A percentile compares a stretch with the other conserved stretches of the same genome.
These are phyloP conservation scores for Mycotypha africana DNA, from an alignment of 371 early-diverging fungal genomes.

Conservation along the genomic window DNA sequence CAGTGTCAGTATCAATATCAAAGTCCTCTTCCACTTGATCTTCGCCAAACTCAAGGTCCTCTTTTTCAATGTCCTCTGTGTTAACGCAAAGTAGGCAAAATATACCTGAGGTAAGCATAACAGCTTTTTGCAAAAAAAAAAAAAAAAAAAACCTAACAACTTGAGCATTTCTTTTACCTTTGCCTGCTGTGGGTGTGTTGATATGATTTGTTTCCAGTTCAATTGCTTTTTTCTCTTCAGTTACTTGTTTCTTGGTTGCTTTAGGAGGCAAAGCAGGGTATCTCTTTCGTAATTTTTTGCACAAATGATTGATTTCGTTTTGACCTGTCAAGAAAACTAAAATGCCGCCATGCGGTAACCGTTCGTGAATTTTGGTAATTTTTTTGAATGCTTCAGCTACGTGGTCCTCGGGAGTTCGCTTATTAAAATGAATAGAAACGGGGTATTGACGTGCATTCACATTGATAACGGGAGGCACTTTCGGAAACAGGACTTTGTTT, in stretches of 20 bases:
- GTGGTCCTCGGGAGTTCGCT: slow-evolving; percentile 64
- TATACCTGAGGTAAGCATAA: too few species aligned
- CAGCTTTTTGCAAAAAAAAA: too few species aligned
- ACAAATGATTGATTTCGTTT: slow-evolving; percentile 81
- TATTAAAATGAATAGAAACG: slow-evolving; percentile 86
- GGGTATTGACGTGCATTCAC: slow-evolving; percentile 94
- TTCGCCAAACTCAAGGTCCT: slow-evolving; percentile 57
- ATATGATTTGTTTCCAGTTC: slow-evolving; percentile 21
- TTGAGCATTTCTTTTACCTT: too few species aligned
- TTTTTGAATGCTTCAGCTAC: slow-evolving; percentile 82
- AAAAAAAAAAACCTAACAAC: too few species aligned
- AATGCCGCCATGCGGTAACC: slow-evolving; percentile 89
- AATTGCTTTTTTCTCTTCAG: slow-evolving; percentile 32
- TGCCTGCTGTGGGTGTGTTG: slow-evolving; percentile 25
- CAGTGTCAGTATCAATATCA: slow-evolving; percentile 42
- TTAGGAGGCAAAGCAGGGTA: slow-evolving; percentile 51
- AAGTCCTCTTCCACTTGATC: slow-evolving; percentile 52
- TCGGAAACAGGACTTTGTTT: slow-evolving; percentile 72
- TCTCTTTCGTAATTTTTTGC: slow-evolving; percentile 62
- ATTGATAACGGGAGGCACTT: slow-evolving; percentile 80
- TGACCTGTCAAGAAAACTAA: slow-evolving; percentile 92
- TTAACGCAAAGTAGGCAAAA: too few species aligned
- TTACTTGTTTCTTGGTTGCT: slow-evolving; percentile 22
- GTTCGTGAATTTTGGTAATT: slow-evolving; percentile 86
- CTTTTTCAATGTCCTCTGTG: slow-evolving; percentile 50